A percentile compares a stretch with the other conserved stretches of the same genome.
Conservation (phyloP, 768 basidiomycete genomes). For the Naganishia onofrii region DNA sequence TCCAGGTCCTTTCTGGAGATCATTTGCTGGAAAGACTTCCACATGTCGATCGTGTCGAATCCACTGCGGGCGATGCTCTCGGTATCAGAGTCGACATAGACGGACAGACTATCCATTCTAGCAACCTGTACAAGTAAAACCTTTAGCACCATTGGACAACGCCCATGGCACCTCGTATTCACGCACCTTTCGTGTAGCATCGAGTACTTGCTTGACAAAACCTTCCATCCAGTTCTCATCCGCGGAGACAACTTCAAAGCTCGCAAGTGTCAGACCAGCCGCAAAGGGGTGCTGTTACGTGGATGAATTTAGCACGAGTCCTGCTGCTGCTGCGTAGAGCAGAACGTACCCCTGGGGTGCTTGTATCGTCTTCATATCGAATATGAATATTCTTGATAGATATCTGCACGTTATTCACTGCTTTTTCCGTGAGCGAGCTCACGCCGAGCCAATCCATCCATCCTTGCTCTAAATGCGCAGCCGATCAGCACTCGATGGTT, state of each 20-base stretch:
- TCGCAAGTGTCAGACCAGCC: slow-evolving; percentile 79
- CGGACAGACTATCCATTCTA: slow-evolving; percentile 75
- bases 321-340: not conserved
- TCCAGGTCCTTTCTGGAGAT: slow-evolving; percentile 58
- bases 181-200: slow-evolving; percentile 81
- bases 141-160: not conserved
- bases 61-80: slow-evolving; percentile 67
- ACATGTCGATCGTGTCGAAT: slow-evolving; percentile 60
- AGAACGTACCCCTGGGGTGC: slow-evolving; percentile 80
- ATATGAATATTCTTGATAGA: slow-evolving; percentile 94
- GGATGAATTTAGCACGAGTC: not conserved
- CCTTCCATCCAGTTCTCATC: slow-evolving; percentile 81
- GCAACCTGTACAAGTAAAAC: slow-evolving; percentile 62
- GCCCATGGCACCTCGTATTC: not conserved
- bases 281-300: slow-evolving; percentile 81
- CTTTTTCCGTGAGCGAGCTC: slow-evolving; percentile 71
- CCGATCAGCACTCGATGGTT: not conserved
- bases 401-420: slow-evolving; percentile 93
- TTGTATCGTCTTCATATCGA: slow-evolving; percentile 91
- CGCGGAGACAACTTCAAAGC: slow-evolving; percentile 84
- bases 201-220: slow-evolving; percentile 81
- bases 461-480: slow-evolving; percentile 5
- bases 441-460: slow-evolving; percentile 58
- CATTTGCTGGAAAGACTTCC: slow-evolving; percentile 71
- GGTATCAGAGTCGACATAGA: slow-evolving; percentile 94